Evolutionary conservation across 1,139 yeast species (phyloP), one percentile per base, ranked within the genome.

Genomic region (Diutina pseudorugosa): DNA sequence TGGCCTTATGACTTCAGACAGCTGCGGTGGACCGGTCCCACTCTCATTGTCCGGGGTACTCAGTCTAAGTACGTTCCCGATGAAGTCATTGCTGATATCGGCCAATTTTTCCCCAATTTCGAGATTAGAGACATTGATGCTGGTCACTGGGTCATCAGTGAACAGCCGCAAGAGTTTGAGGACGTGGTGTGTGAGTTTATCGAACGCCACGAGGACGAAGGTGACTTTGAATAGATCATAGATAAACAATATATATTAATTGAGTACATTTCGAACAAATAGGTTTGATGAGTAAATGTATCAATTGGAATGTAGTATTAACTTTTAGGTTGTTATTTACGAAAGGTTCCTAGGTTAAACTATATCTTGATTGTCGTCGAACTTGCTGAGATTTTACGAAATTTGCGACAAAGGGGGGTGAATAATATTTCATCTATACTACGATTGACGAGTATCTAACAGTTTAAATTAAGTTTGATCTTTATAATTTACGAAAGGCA

Each of bases 131-230:
- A 87, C 60, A 72, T 93, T 33, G 83, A 87, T 25, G 79, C 90
- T 1, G 97, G 97, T 1, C 98, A 93, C 66, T 93, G 97, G 96
- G 79, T 88, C 23, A 85, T 85, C 59, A 80, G 86, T 54, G 95
- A 88, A 60, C 81, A 83, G 58, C 95, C 96, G 0, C 59, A 69
- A 4, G 91, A 82, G 60, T 86, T 89, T 57, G 70, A 83, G 50
- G 79, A 75, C 4, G 68, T 68, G 6, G 77, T 85, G 21, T 70
- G 70, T 18, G 82, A 80, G 40, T 87, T 80, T 68, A 70, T 86
- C 23, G 80, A 77, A 55, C 70, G 89, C 88, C 71, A 85, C 6
- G 88, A 82, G 56, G 58, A 58, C 6, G 75, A 75, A 55, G 68
- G 51, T 2, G 48, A 50, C 19, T 51, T 7, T 23, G 6, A 40